Conservation (phyloP, 495 filamentous ascomycete species). For the Penicillium argentinense region DNA sequence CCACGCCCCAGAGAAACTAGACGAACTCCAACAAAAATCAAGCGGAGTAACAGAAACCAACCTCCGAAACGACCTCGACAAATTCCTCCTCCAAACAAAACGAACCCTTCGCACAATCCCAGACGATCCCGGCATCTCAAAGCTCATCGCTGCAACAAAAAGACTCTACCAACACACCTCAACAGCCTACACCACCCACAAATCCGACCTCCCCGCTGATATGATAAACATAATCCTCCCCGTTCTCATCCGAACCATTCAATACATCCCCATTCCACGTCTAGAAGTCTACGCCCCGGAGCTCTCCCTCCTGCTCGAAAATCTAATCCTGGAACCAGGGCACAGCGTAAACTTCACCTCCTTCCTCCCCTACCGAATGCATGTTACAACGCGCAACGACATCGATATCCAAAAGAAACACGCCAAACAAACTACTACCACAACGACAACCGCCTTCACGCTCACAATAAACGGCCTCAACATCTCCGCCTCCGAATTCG, state of each 20-base stretch:
- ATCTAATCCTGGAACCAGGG: constrained; percentile 87
- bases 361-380: constrained; percentile 83
- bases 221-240: constrained; percentile 76
- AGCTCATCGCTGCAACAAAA: constrained; percentile 60
- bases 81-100: constrained; percentile 66
- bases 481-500: constrained; percentile 78
- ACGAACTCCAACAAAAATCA: constrained; percentile 67
- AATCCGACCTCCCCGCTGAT: constrained; percentile 72
- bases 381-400: constrained; percentile 80
- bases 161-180: constrained; percentile 68
- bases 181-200: constrained; percentile 54
- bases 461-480: constrained; percentile 78
- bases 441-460: constrained; percentile 67
- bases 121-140: constrained; percentile 67
- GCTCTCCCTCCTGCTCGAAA: constrained; percentile 84
- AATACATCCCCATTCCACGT: constrained; percentile 85
- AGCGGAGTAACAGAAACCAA: constrained; percentile 62
- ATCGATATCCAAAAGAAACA: constrained; percentile 80
- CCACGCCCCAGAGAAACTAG: constrained; percentile 65
- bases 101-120: constrained; percentile 65
- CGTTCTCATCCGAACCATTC: constrained; percentile 68
- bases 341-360: constrained; percentile 80
- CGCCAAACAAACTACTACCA: constrained; percentile 64
- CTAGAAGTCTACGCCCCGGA: constrained; percentile 81
- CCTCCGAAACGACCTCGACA: constrained; percentile 71